Conservation (phyloP, 164 flowering plant species). For the Dillenia turbinata region DNA sequence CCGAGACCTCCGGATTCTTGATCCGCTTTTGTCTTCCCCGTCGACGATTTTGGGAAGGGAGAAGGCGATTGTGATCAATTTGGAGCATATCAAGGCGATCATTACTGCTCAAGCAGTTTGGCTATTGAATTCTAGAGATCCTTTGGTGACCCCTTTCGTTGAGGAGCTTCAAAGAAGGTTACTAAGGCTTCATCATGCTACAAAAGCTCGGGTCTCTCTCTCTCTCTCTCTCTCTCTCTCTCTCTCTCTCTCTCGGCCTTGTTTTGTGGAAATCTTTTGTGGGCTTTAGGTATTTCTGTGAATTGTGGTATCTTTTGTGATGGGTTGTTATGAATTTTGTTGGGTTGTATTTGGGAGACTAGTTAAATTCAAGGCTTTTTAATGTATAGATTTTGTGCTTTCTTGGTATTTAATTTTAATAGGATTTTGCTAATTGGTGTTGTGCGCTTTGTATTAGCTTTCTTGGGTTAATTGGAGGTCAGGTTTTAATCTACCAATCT, state of each 20-base stretch:
- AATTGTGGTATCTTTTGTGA: not conserved
- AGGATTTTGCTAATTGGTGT: no score
- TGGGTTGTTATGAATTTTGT: not conserved
- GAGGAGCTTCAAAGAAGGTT: slow-evolving; percentile 73
- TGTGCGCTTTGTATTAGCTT: no score
- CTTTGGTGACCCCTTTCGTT: slow-evolving; percentile 72
- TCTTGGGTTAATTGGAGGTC: no score
- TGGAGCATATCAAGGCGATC: slow-evolving; percentile 96
- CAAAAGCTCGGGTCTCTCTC: slow-evolving; percentile 37
- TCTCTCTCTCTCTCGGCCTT: not conserved
- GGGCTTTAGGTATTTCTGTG: not conserved
- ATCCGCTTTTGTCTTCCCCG: slow-evolving; percentile 83
- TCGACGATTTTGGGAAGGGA: slow-evolving; percentile 87
- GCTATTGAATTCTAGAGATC: slow-evolving; percentile 72
- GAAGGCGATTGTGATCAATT: slow-evolving; percentile 82
- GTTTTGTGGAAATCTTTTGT: not conserved
- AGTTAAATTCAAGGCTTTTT: no score
- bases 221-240: no score
- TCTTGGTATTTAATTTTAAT: no score
- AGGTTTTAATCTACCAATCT: no score
- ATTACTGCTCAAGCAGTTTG: slow-evolving; percentile 88
- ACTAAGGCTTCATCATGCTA: slow-evolving; percentile 53
- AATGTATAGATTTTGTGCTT: no score
- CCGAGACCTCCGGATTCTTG: slow-evolving; percentile 85
- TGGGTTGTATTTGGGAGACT: no score